These are phyloP conservation scores for Wallemia ichthyophaga DNA, from an alignment of 1,284 basidiomycete genomes.

Conservation along the genomic window DNA sequence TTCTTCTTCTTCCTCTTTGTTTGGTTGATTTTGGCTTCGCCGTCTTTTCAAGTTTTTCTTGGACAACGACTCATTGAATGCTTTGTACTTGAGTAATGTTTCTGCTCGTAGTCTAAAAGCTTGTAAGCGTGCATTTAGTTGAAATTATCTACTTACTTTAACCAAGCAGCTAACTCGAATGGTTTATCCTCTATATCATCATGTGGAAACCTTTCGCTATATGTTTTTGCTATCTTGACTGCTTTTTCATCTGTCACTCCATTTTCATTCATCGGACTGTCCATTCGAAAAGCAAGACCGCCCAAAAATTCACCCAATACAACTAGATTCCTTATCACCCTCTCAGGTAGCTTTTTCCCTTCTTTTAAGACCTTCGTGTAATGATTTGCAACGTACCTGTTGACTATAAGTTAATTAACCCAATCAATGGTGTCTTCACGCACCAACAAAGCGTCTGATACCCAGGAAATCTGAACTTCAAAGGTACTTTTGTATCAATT, in stretches of 20 bases:
- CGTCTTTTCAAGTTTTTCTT: background rate
- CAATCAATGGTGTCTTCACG: slow-evolving; percentile 8
- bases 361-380: background rate
- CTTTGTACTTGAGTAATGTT: background rate
- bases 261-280: background rate
- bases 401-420: background rate
- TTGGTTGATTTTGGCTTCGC: background rate
- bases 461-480: slow-evolving; percentile 68
- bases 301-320: background rate
- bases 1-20: background rate
- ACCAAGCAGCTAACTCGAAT: background rate
- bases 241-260: background rate
- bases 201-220: background rate
- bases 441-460: slow-evolving; percentile 16
- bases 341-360: background rate
- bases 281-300: background rate
- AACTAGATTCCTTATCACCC: background rate
- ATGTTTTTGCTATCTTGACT: background rate
- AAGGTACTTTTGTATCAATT: slow-evolving; percentile 67
- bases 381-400: background rate
- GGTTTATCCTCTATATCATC: background rate
- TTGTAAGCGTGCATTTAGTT: background rate
- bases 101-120: background rate
- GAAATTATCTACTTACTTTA: background rate
- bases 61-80: background rate